Evolutionary conservation across 2,329 filamentous ascomycete species (phyloP), one percentile per base, ranked within the genome.

Genomic region (Madurella mycetomatis): DNA sequence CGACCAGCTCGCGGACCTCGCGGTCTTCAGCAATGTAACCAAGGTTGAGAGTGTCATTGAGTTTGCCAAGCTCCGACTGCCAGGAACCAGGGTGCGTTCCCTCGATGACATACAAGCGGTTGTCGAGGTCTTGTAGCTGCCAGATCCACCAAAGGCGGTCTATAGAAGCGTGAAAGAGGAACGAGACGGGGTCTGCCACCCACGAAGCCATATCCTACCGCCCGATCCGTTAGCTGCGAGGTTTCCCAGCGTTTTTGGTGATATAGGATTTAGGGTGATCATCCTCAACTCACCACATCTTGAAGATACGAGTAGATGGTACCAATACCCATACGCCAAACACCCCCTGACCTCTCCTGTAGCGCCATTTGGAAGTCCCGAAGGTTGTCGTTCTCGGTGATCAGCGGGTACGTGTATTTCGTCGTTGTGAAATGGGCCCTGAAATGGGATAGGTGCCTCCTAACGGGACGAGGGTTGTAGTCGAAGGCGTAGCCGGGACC

Each of bases 121-220:
- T 25, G 25, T 25, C 25, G 25, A 25, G 25, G 25, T 25, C 25
- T 7, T 25, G 25, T 25, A 25, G 25, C 16, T 58, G 50, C 56
- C 59, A 61, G 17, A 49, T 15, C 1, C 57, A 18, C 57, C 59
- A 61, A 30, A 62, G 17, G 9, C 57, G 55, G 49, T 60, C 60
- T 47, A 62, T 58, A 41, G 55, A 41, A 2, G 41, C 51, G 52
- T 62, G 60, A 30, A 60, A 58, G 4, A 58, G 49, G 47, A 48
- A 62, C 30, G 58, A 60, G 7, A 53, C 55, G n/a, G 57, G 55
- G 34, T 61, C 59, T 15, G 46, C 51, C 69, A 41, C 69, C 68
- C 31, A 62, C 67, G 41, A 71, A 69, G 7, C 62, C 58, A 55
- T 64, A 67, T 47, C 69, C 67, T 25, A 61, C 62, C 12, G 59